A percentile compares a stretch with the other conserved stretches of the same genome.
Evolutionary conservation across 2,329 filamentous ascomycete species (phyloP).

Genomic region (Chrysoporthe austroafricana): DNA sequence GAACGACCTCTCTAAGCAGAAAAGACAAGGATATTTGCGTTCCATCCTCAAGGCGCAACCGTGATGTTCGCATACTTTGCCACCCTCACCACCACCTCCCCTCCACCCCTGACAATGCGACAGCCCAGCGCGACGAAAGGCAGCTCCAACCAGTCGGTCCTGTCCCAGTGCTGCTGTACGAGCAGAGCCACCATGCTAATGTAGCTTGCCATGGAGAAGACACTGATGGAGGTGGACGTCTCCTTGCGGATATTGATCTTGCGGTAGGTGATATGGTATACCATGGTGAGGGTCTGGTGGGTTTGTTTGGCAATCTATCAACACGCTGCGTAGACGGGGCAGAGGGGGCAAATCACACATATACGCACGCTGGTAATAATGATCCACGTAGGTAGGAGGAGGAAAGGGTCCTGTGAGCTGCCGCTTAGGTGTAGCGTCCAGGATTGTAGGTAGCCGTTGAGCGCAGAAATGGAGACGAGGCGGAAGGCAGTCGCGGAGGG

Average conservation of each 20-base stretch:
- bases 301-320: neutral
- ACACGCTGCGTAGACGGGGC: neutral
- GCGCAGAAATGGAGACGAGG: constrained; percentile 72
- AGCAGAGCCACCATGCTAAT: constrained; percentile 74
- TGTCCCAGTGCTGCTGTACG: constrained; percentile 66
- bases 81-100: constrained; percentile 34
- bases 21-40: neutral
- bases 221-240: constrained; percentile 75
- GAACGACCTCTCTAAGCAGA: neutral
- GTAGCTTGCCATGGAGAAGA: constrained; percentile 77
- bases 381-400: constrained; percentile 78
- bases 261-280: constrained; percentile 78
- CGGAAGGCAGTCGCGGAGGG: constrained; percentile 80
- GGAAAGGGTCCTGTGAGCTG: constrained; percentile 69
- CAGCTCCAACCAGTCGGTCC: constrained; percentile 63
- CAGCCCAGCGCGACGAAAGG: constrained; percentile 56
- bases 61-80: constrained; percentile 38
- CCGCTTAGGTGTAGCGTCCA: constrained; percentile 72
- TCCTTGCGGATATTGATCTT: constrained; percentile 81
- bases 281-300: constrained; percentile 68
- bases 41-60: constrained; percentile 30
- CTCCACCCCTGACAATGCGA: constrained; percentile 42
- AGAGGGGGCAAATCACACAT: neutral
- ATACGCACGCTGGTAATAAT: constrained; percentile 70
- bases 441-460: constrained; percentile 76